These are phyloP conservation scores for Lippia alba DNA, from an alignment of 305 asterid genomes.

Conservation along the genomic window DNA sequence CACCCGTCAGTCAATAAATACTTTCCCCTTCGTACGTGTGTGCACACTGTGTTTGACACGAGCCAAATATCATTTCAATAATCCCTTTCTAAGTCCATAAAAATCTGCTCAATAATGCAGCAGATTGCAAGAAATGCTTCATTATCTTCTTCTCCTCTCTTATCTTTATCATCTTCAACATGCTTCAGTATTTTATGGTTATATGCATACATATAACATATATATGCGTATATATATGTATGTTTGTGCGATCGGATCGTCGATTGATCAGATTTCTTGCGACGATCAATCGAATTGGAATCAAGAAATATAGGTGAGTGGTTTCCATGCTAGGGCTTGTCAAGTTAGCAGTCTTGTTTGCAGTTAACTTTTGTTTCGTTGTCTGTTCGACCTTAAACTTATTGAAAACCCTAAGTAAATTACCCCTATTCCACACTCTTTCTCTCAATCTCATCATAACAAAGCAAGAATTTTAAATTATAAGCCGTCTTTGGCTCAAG, in stretches of 20 bases:
- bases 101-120: conserved; percentile 17
- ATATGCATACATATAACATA: neutral
- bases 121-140: neutral
- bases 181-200: neutral
- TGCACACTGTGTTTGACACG: conserved; percentile 24
- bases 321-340: conserved; percentile 51
- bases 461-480: too few relatives aligned
- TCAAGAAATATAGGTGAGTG: conserved; percentile 39
- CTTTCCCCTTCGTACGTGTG: conserved; percentile 25
- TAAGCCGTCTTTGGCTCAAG: neutral
- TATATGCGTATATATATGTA: neutral
- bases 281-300: neutral
- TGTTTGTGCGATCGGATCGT: neutral
- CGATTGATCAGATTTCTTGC: neutral
- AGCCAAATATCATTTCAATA: conserved; percentile 24
- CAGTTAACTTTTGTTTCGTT: conserved; percentile 51
- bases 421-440: too few relatives aligned
- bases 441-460: neutral
- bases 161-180: neutral
- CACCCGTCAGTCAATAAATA: conserved; percentile 42
- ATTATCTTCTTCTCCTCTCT: neutral
- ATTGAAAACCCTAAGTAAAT: conserved; percentile 34
- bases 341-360: conserved; percentile 49
- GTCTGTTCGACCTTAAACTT: conserved; percentile 60
- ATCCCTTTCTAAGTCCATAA: conserved; percentile 19